Conservation (phyloP, 2,329 filamentous ascomycete genomes). For the Sclerotinia spermophila region DNA sequence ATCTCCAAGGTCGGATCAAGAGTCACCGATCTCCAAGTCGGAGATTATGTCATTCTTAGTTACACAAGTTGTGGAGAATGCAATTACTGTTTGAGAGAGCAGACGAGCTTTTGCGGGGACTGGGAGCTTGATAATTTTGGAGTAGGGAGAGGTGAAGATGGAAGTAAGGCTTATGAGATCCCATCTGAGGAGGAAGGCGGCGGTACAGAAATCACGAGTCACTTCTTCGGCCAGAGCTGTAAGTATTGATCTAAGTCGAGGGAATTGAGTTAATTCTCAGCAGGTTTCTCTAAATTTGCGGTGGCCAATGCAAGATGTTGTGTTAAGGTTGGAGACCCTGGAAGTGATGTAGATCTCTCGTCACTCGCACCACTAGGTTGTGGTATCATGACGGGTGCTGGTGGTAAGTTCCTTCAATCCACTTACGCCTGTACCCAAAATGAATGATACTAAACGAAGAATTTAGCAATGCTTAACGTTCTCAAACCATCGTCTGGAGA, state of each 20-base stretch:
- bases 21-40: constrained; percentile 18
- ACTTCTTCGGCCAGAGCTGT: constrained; percentile 38
- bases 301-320: constrained; percentile 31
- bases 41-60: constrained; percentile 38
- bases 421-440: no score
- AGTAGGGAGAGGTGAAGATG: constrained; percentile 22
- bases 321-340: constrained; percentile 28
- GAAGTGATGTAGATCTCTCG: constrained; percentile 30
- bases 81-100: constrained; percentile 31
- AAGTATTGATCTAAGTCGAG: not conserved
- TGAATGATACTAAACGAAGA: not conserved
- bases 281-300: constrained; percentile 32
- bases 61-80: constrained; percentile 39
- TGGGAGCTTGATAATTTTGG: constrained; percentile 32
- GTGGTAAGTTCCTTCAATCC: constrained; percentile 24
- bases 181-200: constrained; percentile 16
- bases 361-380: constrained; percentile 43
- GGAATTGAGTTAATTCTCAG: not conserved
- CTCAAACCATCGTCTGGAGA: constrained; percentile 33
- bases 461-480: constrained; percentile 39
- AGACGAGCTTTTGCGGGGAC: constrained; percentile 35
- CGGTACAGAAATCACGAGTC: constrained; percentile 26
- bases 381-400: constrained; percentile 44
- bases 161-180: constrained; percentile 22
- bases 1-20: constrained; percentile 23